Conservation (phyloP, 768 basidiomycete genomes). For the Lentinula lateritia region DNA sequence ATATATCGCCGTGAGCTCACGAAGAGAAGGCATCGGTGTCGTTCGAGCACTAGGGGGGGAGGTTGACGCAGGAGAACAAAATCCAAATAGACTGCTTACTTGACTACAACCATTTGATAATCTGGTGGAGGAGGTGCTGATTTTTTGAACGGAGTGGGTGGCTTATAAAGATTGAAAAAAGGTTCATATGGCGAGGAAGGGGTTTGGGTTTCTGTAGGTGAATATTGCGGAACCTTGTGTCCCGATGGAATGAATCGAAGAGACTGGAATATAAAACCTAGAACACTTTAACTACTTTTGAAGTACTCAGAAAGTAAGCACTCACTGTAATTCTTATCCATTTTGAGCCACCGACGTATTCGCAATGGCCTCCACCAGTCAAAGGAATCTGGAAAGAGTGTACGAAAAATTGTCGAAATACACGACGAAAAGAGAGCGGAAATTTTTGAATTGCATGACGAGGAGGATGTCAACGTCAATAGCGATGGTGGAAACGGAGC, state of each 20-base stretch:
- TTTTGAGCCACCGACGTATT: conserved; percentile 40
- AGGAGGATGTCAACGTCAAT: conserved; percentile 6
- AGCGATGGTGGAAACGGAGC: conserved; percentile 23
- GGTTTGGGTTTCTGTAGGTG: conserved; percentile 16
- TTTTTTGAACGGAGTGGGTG: conserved; percentile 78
- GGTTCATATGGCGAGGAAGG: conserved; percentile 61
- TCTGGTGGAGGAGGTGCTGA: conserved; percentile 74
- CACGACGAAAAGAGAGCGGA: conserved; percentile 27
- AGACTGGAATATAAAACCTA: conserved; percentile 64
- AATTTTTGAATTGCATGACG: conserved; percentile 29
- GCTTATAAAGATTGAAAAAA: conserved; percentile 92
- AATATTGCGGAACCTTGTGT: conserved; percentile 42
- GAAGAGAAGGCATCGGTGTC: conserved; percentile 75
- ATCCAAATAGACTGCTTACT: conserved; percentile 45
- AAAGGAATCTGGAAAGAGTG: conserved; percentile 26
- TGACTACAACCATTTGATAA: conserved; percentile 80
- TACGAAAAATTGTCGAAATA: conserved; percentile 21
- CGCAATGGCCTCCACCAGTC: conserved; percentile 68
- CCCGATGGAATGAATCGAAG: conserved; percentile 73
- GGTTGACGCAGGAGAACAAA: background rate
- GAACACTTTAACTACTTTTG: conserved; percentile 1
- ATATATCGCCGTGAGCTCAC: conserved; percentile 74
- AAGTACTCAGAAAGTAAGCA: conserved; percentile 2
- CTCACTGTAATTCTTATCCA: conserved; percentile 50
- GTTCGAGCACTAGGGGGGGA: conserved; percentile 60